phyloP scores from a whole-genome alignment of 106 monocot genomes.

The Agapanthus africanus region DNA sequence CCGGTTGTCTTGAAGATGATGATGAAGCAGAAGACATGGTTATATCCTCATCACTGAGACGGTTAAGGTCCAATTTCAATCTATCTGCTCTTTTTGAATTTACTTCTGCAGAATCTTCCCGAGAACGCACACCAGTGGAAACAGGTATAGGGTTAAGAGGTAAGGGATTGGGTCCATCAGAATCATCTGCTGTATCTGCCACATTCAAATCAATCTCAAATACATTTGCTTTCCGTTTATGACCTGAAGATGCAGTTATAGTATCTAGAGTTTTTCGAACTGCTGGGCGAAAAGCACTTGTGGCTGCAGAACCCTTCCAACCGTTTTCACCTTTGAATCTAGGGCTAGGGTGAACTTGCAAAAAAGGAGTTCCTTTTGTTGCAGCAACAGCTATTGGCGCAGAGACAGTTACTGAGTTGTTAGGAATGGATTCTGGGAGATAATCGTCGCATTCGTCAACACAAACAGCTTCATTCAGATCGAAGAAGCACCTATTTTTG shows the following conservation, averaged over 20 bases:
- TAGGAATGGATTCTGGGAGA: conserved; percentile 3
- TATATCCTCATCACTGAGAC: conserved; percentile 44
- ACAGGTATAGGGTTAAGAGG: conserved; percentile 22
- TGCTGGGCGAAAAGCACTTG: conserved; percentile 81
- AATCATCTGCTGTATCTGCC: conserved; percentile 30
- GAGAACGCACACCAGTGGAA: no score
- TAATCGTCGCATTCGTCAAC: conserved; percentile 27
- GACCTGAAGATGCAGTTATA: conserved; percentile 28
- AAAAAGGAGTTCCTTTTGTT: conserved; percentile 47
- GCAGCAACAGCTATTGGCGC: conserved; percentile 56
- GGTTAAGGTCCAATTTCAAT: conserved; percentile 69
- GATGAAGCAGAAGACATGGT: conserved; percentile 16
- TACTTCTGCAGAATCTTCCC: conserved; percentile 55
- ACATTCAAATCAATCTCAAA: conserved; percentile 69
- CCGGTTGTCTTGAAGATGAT: conserved; percentile 26
- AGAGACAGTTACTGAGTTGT: conserved; percentile 25
- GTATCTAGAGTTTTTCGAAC: conserved; percentile 44
- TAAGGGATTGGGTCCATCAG: conserved; percentile 19
- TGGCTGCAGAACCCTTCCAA: conserved; percentile 86
- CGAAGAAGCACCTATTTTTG: conserved; percentile 29
- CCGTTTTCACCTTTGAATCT: conserved; percentile 64
- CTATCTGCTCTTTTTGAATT: conserved; percentile 52
- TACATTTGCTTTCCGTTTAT: conserved; percentile 28
- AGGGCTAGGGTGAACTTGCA: conserved; percentile 35
- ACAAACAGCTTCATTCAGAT: conserved; percentile 63